Percentiles rank a stretch among this genome's conserved stretches.
Evolutionary conservation across 129 eudicot species (phyloP).

Genomic region (carrot (Daucus carota)): DNA sequence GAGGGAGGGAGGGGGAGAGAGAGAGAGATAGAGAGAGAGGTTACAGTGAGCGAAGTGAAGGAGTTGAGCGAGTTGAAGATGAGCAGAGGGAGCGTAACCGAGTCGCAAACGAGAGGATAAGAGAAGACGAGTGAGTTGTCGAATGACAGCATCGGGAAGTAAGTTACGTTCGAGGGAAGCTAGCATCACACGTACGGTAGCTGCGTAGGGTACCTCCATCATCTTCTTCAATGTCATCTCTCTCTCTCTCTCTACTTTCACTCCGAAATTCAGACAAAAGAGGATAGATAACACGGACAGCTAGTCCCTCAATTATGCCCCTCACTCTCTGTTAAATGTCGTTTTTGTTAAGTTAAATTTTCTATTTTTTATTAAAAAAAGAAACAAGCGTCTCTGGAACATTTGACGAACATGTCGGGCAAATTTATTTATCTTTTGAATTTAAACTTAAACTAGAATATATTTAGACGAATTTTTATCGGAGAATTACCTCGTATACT

Average conservation of each 20-base stretch:
- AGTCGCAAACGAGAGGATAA: slow-evolving; percentile 72
- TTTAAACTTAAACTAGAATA: too few relatives aligned
- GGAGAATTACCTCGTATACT: too few relatives aligned
- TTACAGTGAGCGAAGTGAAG: slow-evolving; percentile 59
- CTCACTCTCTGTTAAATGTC: too few relatives aligned
- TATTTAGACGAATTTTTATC: too few relatives aligned
- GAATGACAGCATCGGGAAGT: slow-evolving; percentile 66
- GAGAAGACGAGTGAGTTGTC: slow-evolving; percentile 75
- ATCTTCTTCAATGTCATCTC: slow-evolving; percentile 29
- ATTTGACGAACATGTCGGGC: too few relatives aligned
- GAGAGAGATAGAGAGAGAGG: neutral
- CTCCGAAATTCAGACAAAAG: neutral
- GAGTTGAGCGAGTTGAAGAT: slow-evolving; percentile 60
- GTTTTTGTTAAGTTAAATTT: too few relatives aligned
- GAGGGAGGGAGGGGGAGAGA: neutral
- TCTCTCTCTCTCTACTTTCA: neutral
- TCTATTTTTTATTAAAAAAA: too few relatives aligned
- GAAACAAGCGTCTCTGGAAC: too few relatives aligned
- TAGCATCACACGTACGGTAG: slow-evolving; percentile 58
- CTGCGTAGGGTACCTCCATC: slow-evolving; percentile 61
- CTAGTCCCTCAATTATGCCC: neutral
- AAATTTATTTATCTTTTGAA: too few relatives aligned
- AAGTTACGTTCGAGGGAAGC: slow-evolving; percentile 76
- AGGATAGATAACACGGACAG: neutral
- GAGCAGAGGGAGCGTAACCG: slow-evolving; percentile 52